These are phyloP conservation scores for Solanum verrucosum DNA, from an alignment of 257 asterid species.

Conservation along the genomic window DNA sequence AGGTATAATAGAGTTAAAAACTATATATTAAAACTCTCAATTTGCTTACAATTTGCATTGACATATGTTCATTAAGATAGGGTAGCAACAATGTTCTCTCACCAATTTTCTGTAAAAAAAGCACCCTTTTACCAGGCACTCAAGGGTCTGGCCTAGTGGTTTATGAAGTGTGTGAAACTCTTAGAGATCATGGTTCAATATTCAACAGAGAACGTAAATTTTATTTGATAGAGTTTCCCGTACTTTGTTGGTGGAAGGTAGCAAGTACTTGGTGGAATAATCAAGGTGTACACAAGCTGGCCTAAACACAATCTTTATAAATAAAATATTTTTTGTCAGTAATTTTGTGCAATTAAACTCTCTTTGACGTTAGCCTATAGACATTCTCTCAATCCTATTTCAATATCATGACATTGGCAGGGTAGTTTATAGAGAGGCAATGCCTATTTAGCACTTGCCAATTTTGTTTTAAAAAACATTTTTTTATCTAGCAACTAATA, in stretches of 20 bases:
- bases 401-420: not conserved
- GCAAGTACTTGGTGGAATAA: not conserved
- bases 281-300: not conserved
- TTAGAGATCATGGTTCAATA: not conserved
- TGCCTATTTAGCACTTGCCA: not conserved
- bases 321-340: no score
- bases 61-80: not conserved
- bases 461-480: not conserved
- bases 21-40: not conserved
- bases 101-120: not conserved
- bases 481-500: not conserved
- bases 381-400: not conserved
- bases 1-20: not conserved
- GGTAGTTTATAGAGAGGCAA: not conserved
- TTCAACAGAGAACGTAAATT: not conserved
- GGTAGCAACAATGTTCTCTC: not conserved
- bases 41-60: not conserved
- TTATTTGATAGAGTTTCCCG: not conserved
- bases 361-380: not conserved
- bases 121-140: not conserved
- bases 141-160: not conserved
- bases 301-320: not conserved
- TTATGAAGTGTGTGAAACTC: not conserved
- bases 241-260: not conserved
- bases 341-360: not conserved